phyloP scores from a whole-genome alignment of 2,329 filamentous ascomycete species.

The Calonectria montana region DNA sequence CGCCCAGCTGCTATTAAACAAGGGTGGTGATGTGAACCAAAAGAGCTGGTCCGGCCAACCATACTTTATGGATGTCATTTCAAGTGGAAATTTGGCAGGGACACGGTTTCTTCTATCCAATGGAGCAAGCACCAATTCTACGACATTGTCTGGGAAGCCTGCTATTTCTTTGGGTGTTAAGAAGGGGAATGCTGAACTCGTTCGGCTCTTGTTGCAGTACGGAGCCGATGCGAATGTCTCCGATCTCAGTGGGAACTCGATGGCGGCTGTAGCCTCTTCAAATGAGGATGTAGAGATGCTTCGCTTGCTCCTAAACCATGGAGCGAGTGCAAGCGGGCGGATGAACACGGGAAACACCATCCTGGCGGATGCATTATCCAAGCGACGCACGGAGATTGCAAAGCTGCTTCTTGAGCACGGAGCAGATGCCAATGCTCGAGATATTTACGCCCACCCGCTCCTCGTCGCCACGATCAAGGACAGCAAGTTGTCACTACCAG shows the following conservation, averaged over 20 bases:
- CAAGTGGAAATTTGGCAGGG: conserved; percentile 39
- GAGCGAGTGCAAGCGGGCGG: conserved; percentile 46
- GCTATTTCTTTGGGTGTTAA: conserved; percentile 44
- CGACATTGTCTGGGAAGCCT: conserved; percentile 39
- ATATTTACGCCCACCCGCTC: conserved; percentile 46
- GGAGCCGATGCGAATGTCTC: conserved; percentile 50
- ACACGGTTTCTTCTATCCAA: conserved; percentile 44
- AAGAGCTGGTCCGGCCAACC: conserved; percentile 43
- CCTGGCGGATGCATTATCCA: conserved; percentile 47
- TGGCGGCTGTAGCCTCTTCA: conserved; percentile 45
- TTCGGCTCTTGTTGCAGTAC: conserved; percentile 43
- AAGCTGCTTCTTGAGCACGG: conserved; percentile 48
- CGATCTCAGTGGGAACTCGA: conserved; percentile 45
- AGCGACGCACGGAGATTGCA: conserved; percentile 46
- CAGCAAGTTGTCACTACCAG: conserved; percentile 35
- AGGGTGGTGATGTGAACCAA: conserved; percentile 47
- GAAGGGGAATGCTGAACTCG: conserved; percentile 43
- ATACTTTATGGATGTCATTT: conserved; percentile 46
- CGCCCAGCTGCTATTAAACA: conserved; percentile 41
- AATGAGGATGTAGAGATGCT: conserved; percentile 45
- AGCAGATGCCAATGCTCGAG: conserved; percentile 47
- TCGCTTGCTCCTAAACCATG: conserved; percentile 48
- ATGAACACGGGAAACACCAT: conserved; percentile 47
- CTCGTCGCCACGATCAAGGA: conserved; percentile 47
- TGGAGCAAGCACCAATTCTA: conserved; percentile 45